Percentiles rank a stretch among this genome's conserved stretches.
Conservation (phyloP, 192 early-diverging fungal species). For the Pecoramyces ruminantium region DNA sequence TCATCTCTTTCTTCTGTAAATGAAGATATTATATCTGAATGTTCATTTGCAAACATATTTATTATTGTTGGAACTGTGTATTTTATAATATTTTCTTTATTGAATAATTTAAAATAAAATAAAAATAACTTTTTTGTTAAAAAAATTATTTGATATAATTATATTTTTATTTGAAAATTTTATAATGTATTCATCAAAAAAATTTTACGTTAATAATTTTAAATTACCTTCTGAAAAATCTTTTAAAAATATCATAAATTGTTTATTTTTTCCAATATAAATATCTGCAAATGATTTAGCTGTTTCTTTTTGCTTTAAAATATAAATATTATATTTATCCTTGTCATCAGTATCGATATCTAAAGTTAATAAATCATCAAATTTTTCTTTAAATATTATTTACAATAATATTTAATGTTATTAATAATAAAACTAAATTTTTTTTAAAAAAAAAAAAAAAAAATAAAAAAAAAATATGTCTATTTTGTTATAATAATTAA, state of each 20-base stretch:
- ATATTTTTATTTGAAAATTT: no score
- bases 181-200: no score
- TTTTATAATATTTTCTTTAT: background rate
- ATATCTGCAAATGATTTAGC: background rate
- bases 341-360: background rate
- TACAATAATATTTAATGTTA: no score
- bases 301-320: background rate
- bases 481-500: no score
- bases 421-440: no score
- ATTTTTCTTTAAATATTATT: background rate
- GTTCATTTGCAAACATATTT: constrained; percentile 1
- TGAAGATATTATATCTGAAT: background rate
- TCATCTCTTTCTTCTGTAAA: background rate
- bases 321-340: background rate
- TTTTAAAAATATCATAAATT: background rate
- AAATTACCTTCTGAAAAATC: background rate
- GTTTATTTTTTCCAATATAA: background rate
- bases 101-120: background rate
- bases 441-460: no score
- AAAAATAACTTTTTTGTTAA: no score
- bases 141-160: no score
- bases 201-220: no score
- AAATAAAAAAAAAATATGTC: no score
- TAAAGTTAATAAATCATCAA: background rate
- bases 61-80: background rate